Evolutionary conservation across 805 yeast species (phyloP).

Genomic region (Cyberlindnera americana): DNA sequence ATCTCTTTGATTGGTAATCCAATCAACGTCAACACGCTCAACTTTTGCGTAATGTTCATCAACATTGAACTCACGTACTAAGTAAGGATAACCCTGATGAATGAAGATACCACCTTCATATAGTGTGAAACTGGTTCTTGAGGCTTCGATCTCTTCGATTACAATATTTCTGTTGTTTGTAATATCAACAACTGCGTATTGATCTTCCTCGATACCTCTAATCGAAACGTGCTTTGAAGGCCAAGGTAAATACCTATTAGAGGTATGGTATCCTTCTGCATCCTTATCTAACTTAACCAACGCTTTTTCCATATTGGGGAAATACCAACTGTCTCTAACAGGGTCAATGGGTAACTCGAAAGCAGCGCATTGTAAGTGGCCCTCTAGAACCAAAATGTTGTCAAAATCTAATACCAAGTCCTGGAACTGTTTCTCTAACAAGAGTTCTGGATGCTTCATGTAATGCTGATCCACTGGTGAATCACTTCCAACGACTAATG

Average conservation of each 20-base stretch:
- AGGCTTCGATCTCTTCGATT: constrained; percentile 85
- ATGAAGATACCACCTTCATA: constrained; percentile 92
- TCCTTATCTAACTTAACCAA: constrained; percentile 36
- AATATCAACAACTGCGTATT: constrained; percentile 85
- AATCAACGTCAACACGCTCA: constrained; percentile 84
- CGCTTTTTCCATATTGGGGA: constrained; percentile 34
- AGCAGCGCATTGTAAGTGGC: constrained; percentile 94
- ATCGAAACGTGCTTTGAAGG: constrained; percentile 75
- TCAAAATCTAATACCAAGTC: constrained; percentile 59
- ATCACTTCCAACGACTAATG: constrained; percentile 77
- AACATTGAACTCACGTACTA: constrained; percentile 79
- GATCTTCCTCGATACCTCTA: constrained; percentile 78
- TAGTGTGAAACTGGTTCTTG: constrained; percentile 83
- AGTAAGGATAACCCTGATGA: constrained; percentile 89
- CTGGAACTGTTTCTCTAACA: constrained; percentile 52
- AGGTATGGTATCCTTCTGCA: constrained; percentile 49
- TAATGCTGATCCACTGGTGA: constrained; percentile 86
- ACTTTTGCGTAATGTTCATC: constrained; percentile 82
- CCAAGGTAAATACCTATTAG: constrained; percentile 68
- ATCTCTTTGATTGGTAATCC: constrained; percentile 91
- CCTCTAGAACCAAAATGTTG: constrained; percentile 61
- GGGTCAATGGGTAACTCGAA: constrained; percentile 65
- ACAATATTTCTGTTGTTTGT: constrained; percentile 73
- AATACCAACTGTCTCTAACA: constrained; percentile 54
- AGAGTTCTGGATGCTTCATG: constrained; percentile 60